A percentile compares a stretch with the other conserved stretches of the same genome.
These are phyloP conservation scores for Malus hybrid DNA, from an alignment of 331 rosid genomes.

Conservation along the genomic window DNA sequence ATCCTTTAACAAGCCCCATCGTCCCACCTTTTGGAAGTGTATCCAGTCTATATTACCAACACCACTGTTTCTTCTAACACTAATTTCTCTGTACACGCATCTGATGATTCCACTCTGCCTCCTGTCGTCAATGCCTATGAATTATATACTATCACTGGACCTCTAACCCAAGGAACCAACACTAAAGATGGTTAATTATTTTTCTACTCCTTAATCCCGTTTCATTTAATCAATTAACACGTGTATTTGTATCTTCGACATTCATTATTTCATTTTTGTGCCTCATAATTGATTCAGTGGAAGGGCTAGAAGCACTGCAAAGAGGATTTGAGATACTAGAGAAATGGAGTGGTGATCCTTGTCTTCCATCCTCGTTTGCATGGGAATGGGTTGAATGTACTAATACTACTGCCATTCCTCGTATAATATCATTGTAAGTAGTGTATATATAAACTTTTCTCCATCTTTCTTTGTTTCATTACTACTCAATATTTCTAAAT, in stretches of 20 bases:
- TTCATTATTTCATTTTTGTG: too few species aligned
- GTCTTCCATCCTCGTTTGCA: too few species aligned
- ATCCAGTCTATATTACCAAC: constrained; percentile 11
- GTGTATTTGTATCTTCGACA: not conserved
- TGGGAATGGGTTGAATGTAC: too few species aligned
- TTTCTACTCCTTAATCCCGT: not conserved
- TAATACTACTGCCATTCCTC: too few species aligned
- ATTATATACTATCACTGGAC: constrained; percentile 15
- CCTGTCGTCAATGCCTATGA: constrained; percentile 36
- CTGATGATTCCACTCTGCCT: constrained; percentile 27
- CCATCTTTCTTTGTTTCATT: too few species aligned
- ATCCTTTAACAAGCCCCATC: constrained; percentile 6
- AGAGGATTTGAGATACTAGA: too few species aligned
- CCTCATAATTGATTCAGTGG: too few species aligned
- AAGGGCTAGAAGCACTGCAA: too few species aligned
- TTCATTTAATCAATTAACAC: not conserved
- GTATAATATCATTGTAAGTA: too few species aligned
- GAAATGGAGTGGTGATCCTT: too few species aligned
- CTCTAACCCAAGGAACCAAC: not conserved
- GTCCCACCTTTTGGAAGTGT: constrained; percentile 32
- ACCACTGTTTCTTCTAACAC: constrained; percentile 23
- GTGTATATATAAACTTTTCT: too few species aligned
- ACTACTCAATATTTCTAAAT: too few species aligned
- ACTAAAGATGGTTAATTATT: not conserved
- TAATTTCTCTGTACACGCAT: constrained; percentile 2